phyloP scores from a whole-genome alignment of 805 yeast species.

The Komagataella ulmi region DNA sequence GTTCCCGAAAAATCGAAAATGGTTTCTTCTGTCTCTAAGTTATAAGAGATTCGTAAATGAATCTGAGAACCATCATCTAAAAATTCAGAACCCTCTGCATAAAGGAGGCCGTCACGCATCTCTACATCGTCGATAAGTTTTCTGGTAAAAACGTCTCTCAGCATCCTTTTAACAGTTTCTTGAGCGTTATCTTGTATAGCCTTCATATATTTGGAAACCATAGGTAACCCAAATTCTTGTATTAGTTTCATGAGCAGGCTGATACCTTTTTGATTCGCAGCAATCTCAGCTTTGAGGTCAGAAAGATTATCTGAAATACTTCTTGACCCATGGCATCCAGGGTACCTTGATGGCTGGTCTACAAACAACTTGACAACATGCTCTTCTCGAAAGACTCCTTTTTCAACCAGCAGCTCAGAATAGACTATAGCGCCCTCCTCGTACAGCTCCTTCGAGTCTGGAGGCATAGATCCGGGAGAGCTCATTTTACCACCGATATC shows the following conservation, averaged over 20 bases:
- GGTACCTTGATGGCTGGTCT: constrained; percentile 63
- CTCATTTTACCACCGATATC: constrained; percentile 78
- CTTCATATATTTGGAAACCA: constrained; percentile 60
- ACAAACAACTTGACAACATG: constrained; percentile 48
- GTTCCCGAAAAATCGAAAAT: constrained; percentile 79
- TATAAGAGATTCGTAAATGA: constrained; percentile 33
- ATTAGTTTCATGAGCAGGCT: constrained; percentile 46
- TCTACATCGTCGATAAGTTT: constrained; percentile 21
- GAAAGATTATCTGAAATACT: constrained; percentile 72
- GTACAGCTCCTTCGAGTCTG: constrained; percentile 69
- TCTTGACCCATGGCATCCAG: constrained; percentile 87
- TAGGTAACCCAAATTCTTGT: constrained; percentile 44
- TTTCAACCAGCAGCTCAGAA: constrained; percentile 58
- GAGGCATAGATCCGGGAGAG: constrained; percentile 87
- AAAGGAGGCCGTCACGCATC: constrained; percentile 27
- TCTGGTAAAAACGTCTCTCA: constrained; percentile 27
- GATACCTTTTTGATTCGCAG: constrained; percentile 84
- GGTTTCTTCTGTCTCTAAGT: constrained; percentile 41
- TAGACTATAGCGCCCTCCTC: constrained; percentile 88
- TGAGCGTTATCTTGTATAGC: constrained; percentile 79
- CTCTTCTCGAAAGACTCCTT: constrained; percentile 66
- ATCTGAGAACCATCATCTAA: constrained; percentile 79
- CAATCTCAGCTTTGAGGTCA: constrained; percentile 74
- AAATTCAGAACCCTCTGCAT: constrained; percentile 25
- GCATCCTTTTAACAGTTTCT: constrained; percentile 44